Evolutionary conservation across 2,329 filamentous ascomycete species (phyloP), one percentile per base, ranked within the genome.

Genomic region (Aspergillus novofumigatus): DNA sequence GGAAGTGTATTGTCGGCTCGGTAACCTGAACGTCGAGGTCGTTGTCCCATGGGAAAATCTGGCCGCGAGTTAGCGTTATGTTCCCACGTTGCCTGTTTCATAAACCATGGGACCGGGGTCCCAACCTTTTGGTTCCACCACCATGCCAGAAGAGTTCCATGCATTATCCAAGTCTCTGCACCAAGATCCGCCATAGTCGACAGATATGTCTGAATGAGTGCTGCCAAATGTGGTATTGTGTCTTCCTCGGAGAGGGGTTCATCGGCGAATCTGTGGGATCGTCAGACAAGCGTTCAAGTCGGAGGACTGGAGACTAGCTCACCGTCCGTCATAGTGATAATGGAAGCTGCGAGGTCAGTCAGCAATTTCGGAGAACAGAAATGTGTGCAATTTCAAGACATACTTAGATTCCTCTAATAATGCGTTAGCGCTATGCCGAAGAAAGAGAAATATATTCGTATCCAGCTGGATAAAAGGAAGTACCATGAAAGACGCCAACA

Each of bases 121-220:
- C 62, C 52, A 56, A 77, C 75, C 69, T 79, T 78, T 53, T 80
- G 76, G 62, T 85, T 85, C 84, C 84, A 86, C 79, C 81, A 86
- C 83, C 84, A 86, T 38, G 83, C 82, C 17, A 86, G 72, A 44
- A 86, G 70, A 5, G 80, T 81, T 11, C 84, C 83, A 62, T 86
- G 84, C 81, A 86, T 85, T 56, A 86, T 80, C 83, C 83, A 86
- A 8, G 83, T 86, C 61, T 84, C 80, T 3, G 80, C 79, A 14
- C 81, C 80, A 32, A 86, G 77, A 52, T 80, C 76, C 45, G 77
- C 71, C 83, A 86, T 86, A 5, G 81, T 82, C 1, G 75, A 70
- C 2, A 85, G 74, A 62, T 86, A 86, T 1, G 82, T 80, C 61
- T 79, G 79, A 58, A 85, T 75, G 38, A 86, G 72, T 2, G 77